A percentile compares a stretch with the other conserved stretches of the same genome.
phyloP scores from a whole-genome alignment of 2,329 filamentous ascomycete species.

The Hymenoscyphus fraxineus region DNA sequence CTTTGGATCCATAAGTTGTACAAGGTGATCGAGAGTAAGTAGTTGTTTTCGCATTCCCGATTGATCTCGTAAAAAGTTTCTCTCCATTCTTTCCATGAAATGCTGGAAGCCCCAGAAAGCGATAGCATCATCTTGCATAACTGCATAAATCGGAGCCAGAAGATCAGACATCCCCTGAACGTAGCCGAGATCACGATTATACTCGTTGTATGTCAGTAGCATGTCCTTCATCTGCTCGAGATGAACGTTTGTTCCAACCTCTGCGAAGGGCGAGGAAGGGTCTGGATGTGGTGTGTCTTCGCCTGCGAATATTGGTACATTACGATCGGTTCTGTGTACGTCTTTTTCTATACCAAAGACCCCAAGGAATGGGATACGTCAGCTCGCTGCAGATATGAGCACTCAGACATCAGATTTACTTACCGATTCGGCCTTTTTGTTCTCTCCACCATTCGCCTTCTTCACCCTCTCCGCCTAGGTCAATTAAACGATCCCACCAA shows the following conservation, averaged over 20 bases:
- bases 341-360: slow-evolving; percentile 76
- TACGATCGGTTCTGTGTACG: slow-evolving; percentile 93
- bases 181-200: slow-evolving; percentile 91
- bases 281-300: slow-evolving; percentile 97
- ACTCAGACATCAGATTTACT: slow-evolving; percentile 36
- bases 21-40: slow-evolving; percentile 84
- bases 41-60: slow-evolving; percentile 94
- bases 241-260: slow-evolving; percentile 91
- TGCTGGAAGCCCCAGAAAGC: slow-evolving; percentile 95
- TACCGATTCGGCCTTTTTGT: slow-evolving; percentile 89
- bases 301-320: slow-evolving; percentile 89
- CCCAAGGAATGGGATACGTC: slow-evolving; percentile 49
- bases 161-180: slow-evolving; percentile 99
- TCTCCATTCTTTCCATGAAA: slow-evolving; percentile 98
- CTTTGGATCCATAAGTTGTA: slow-evolving; percentile 94
- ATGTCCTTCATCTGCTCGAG: slow-evolving; percentile 99
- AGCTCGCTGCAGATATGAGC: slow-evolving; percentile 25
- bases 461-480: slow-evolving; percentile 73
- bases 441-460: slow-evolving; percentile 96
- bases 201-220: slow-evolving; percentile 97
- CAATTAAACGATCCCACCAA: slow-evolving; percentile 94
- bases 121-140: slow-evolving; percentile 93
- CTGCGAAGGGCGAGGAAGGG: slow-evolving; percentile 90
- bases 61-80: slow-evolving; percentile 93
- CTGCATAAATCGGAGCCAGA: slow-evolving; percentile 90